Evolutionary conservation across 495 filamentous ascomycete genomes (phyloP).

Genomic region (Aspergillus nidulans): DNA sequence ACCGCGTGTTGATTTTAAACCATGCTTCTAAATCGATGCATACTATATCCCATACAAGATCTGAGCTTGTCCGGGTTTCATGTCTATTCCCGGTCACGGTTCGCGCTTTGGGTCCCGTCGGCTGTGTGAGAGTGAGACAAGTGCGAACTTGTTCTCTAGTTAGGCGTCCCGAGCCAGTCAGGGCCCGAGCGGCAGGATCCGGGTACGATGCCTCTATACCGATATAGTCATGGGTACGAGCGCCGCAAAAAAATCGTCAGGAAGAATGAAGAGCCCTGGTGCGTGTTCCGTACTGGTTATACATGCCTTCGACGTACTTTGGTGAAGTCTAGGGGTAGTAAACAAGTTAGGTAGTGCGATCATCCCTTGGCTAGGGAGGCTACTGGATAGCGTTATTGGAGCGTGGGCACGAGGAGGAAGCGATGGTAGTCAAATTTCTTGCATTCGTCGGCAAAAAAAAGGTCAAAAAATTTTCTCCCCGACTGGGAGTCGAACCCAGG

Average conservation of each 20-base stretch:
- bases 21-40: not conserved
- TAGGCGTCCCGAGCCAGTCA: not conserved
- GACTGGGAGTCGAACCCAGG: conserved; percentile 3
- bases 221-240: not conserved
- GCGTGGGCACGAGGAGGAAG: no score
- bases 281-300: no score
- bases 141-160: not conserved
- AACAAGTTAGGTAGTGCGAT: no score
- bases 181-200: not conserved
- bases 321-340: no score
- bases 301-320: no score
- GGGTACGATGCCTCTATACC: not conserved
- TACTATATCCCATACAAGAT: not conserved
- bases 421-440: no score
- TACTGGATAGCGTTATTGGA: no score
- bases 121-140: conserved; percentile 2
- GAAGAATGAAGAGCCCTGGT: no score
- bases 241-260: not conserved
- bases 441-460: not conserved
- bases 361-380: no score
- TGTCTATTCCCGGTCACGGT: not conserved
- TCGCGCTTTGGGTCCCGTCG: not conserved
- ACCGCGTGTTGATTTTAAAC: no score
- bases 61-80: not conserved
- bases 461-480: not conserved